These are phyloP conservation scores for Opeltia flavorubescens DNA, from an alignment of 495 filamentous ascomycete genomes.

Conservation along the genomic window DNA sequence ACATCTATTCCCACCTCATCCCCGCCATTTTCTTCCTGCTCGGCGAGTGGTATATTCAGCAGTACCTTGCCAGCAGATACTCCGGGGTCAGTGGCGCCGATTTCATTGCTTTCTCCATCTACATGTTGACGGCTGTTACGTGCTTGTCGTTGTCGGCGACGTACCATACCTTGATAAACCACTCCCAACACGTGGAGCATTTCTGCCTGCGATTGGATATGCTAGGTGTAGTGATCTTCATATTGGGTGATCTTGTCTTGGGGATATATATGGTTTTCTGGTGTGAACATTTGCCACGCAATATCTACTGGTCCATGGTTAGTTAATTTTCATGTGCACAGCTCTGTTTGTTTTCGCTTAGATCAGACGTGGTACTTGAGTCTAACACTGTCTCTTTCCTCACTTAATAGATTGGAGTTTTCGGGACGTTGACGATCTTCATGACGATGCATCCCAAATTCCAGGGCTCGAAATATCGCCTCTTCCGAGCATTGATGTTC, in stretches of 20 bases:
- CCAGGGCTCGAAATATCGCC: slow-evolving; percentile 65
- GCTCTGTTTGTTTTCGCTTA: too few species aligned
- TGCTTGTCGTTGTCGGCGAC: slow-evolving; percentile 20
- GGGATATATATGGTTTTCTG: slow-evolving; percentile 37
- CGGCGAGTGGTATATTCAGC: slow-evolving; percentile 8
- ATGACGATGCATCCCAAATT: slow-evolving; percentile 70
- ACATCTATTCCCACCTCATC: slow-evolving; percentile 80
- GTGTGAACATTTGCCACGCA: slow-evolving; percentile 20
- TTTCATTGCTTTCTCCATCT: slow-evolving; percentile 28
- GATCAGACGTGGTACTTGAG: neutral
- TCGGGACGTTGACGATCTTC: slow-evolving; percentile 58
- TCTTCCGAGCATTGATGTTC: slow-evolving; percentile 85
- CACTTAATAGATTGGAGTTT: slow-evolving; percentile 48
- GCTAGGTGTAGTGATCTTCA: slow-evolving; percentile 36
- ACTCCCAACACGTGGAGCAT: slow-evolving; percentile 23
- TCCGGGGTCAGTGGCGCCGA: slow-evolving; percentile 14
- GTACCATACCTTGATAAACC: slow-evolving; percentile 37
- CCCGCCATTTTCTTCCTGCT: slow-evolving; percentile 37
- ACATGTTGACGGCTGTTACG: slow-evolving; percentile 32
- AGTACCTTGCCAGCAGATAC: slow-evolving; percentile 14
- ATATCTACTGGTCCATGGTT: slow-evolving; percentile 23
- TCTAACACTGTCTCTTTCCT: too few species aligned
- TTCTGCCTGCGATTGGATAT: slow-evolving; percentile 33
- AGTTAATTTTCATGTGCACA: too few species aligned
- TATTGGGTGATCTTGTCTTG: slow-evolving; percentile 37